These are phyloP conservation scores for Nothophytophthora sp. DNA, from an alignment of 352 stramenopile genomes.

Conservation along the genomic window DNA sequence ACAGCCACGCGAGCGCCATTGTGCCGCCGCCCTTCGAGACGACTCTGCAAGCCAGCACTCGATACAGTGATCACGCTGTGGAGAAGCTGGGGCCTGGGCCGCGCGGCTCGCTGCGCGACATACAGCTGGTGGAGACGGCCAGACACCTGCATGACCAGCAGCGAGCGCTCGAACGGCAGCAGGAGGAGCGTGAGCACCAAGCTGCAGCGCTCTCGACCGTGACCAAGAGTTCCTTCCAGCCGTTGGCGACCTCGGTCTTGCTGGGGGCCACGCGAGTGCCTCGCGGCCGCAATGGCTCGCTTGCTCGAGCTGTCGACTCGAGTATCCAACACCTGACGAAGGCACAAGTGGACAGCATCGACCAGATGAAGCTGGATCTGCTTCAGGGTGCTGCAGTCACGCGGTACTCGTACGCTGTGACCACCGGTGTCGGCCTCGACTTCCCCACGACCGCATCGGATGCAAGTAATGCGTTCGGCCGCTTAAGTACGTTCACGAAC, in stretches of 20 bases:
- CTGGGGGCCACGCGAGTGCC: constrained; percentile 39
- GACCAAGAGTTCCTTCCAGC: constrained; percentile 40
- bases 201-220: constrained; percentile 21
- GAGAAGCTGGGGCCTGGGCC: constrained; percentile 27
- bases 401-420: constrained; percentile 68
- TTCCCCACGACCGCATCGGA: constrained; percentile 58
- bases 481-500: constrained; percentile 76
- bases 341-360: constrained; percentile 71
- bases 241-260: constrained; percentile 32
- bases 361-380: constrained; percentile 64
- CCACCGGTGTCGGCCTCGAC: constrained; percentile 55
- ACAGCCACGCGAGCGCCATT: constrained; percentile 30
- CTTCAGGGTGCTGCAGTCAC: constrained; percentile 48
- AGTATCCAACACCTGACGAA: constrained; percentile 64
- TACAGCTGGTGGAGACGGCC: constrained; percentile 43
- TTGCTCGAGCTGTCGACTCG: constrained; percentile 43
- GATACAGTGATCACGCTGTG: constrained; percentile 47
- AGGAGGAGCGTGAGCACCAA: constrained; percentile 22
- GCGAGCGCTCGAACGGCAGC: constrained; percentile 24
- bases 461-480: constrained; percentile 55
- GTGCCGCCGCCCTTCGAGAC: constrained; percentile 47
- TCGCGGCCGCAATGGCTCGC: constrained; percentile 49
- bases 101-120: constrained; percentile 45
- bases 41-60: constrained; percentile 51
- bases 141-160: constrained; percentile 39